Evolutionary conservation across 139 green algal genomes (phyloP).

Genomic region (Picocystis salinarum): DNA sequence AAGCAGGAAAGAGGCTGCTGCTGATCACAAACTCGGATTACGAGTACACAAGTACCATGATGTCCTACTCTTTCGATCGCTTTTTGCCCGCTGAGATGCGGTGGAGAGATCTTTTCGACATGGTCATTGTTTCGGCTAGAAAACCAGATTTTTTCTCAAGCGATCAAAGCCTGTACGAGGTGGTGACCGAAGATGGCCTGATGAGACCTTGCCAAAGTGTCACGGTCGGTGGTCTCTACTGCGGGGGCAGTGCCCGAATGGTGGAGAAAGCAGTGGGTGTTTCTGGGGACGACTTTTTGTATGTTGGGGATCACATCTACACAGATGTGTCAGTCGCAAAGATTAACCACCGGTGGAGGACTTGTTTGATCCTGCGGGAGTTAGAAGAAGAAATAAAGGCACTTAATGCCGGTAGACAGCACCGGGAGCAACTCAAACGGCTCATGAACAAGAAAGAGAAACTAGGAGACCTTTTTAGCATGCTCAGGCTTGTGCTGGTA

Average conservation of each 20-base stretch:
- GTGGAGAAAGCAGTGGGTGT: conserved; percentile 76
- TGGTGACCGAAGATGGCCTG: conserved; percentile 81
- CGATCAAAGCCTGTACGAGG: conserved; percentile 47
- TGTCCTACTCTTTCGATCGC: conserved; percentile 65
- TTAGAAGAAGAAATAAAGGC: conserved; percentile 79
- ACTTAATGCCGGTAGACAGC: conserved; percentile 35
- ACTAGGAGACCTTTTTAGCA: conserved; percentile 80
- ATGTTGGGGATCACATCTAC: conserved; percentile 89
- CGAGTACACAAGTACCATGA: conserved; percentile 74
- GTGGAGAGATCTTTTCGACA: conserved; percentile 87
- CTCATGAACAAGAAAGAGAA: conserved; percentile 82
- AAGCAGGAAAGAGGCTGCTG: conserved; percentile 71
- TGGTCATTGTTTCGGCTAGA: conserved; percentile 74
- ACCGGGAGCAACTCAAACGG: conserved; percentile 54
- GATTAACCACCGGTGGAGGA: conserved; percentile 64
- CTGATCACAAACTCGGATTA: conserved; percentile 83
- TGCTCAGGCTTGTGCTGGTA: conserved; percentile 39
- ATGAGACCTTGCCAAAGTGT: conserved; percentile 47
- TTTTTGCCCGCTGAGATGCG: conserved; percentile 52
- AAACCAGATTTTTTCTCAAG: conserved; percentile 89
- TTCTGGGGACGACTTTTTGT: conserved; percentile 73
- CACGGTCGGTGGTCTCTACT: conserved; percentile 63
- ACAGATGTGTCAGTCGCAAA: conserved; percentile 71
- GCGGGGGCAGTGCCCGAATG: conserved; percentile 56
- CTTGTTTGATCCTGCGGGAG: conserved; percentile 69